Evolutionary conservation across 2,329 filamentous ascomycete species (phyloP).

Genomic region (Neurospora crassa): DNA sequence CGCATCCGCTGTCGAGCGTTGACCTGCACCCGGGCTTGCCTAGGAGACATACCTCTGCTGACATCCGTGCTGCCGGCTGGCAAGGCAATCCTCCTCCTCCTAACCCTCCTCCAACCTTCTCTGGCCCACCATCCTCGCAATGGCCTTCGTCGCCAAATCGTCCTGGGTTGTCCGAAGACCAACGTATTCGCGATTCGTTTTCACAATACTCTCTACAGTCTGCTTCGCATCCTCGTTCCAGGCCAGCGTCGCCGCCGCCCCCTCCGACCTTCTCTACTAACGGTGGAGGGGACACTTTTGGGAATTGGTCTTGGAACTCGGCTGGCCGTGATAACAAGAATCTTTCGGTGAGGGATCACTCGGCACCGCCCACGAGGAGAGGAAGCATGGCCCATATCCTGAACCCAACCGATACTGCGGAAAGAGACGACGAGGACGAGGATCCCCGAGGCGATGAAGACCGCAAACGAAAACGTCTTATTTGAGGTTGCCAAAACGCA

Average conservation of each 20-base stretch:
- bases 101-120: slow-evolving; percentile 54
- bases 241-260: slow-evolving; percentile 44
- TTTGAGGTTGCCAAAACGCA: slow-evolving; percentile 24
- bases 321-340: slow-evolving; percentile 41
- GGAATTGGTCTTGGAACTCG: slow-evolving; percentile 47
- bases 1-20: slow-evolving; percentile 37
- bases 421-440: slow-evolving; percentile 47
- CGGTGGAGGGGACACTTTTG: slow-evolving; percentile 36
- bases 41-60: slow-evolving; percentile 86
- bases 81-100: slow-evolving; percentile 48
- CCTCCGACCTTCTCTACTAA: slow-evolving; percentile 35
- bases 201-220: slow-evolving; percentile 43
- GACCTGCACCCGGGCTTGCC: slow-evolving; percentile 58
- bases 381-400: slow-evolving; percentile 55
- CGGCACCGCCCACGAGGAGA: slow-evolving; percentile 44
- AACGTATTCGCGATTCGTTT: slow-evolving; percentile 46
- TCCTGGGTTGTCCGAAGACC: slow-evolving; percentile 36
- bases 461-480: slow-evolving; percentile 52
- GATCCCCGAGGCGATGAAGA: slow-evolving; percentile 47
- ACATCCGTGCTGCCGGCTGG: slow-evolving; percentile 85
- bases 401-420: slow-evolving; percentile 48
- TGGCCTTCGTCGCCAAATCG: slow-evolving; percentile 49
- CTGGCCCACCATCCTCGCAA: slow-evolving; percentile 41
- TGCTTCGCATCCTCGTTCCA: slow-evolving; percentile 38
- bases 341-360: slow-evolving; percentile 43